Evolutionary conservation across 202 grass and related monocot species (phyloP).

Genomic region (Setaria italica): DNA sequence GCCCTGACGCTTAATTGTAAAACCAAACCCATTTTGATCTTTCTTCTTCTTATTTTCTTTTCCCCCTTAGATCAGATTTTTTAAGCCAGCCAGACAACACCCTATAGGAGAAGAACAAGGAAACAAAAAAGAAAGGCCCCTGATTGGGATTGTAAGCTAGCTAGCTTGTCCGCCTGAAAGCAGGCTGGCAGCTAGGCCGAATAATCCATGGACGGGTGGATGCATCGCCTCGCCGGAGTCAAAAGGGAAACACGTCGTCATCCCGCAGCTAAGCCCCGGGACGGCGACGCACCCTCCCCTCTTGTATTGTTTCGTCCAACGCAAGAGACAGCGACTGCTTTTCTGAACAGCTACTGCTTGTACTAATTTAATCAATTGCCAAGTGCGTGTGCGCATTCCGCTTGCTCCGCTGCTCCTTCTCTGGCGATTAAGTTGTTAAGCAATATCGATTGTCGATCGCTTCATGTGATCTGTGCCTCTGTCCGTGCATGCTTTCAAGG

Average conservation of each 20-base stretch:
- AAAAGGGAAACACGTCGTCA: constrained; percentile 39
- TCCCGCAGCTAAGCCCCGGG: constrained; percentile 41
- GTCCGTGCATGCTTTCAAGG: constrained; percentile 25
- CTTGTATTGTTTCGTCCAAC: constrained; percentile 57
- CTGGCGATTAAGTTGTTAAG: constrained; percentile 11
- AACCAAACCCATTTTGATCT: constrained; percentile 44
- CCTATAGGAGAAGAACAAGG: constrained; percentile 31
- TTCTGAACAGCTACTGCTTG: constrained; percentile 2
- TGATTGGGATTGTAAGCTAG: constrained; percentile 52
- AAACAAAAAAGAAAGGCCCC: background rate
- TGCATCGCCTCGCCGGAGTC: constrained; percentile 33
- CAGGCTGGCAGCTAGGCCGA: constrained; percentile 56
- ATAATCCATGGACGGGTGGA: constrained; percentile 41
- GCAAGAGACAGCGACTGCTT: constrained; percentile 38
- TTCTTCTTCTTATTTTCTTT: constrained; percentile 22
- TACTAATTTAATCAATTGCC: background rate
- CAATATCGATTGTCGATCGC: constrained; percentile 13
- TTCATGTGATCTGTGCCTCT: constrained; percentile 17
- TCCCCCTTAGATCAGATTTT: background rate
- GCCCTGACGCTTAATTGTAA: constrained; percentile 40
- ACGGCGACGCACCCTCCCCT: constrained; percentile 30
- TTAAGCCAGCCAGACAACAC: constrained; percentile 5
- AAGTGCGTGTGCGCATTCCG: constrained; percentile 23
- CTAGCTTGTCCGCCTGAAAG: constrained; percentile 58
- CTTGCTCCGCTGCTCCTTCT: background rate